These are phyloP conservation scores for Taphrina confusa DNA, from an alignment of 1,139 yeast genomes.

Conservation along the genomic window DNA sequence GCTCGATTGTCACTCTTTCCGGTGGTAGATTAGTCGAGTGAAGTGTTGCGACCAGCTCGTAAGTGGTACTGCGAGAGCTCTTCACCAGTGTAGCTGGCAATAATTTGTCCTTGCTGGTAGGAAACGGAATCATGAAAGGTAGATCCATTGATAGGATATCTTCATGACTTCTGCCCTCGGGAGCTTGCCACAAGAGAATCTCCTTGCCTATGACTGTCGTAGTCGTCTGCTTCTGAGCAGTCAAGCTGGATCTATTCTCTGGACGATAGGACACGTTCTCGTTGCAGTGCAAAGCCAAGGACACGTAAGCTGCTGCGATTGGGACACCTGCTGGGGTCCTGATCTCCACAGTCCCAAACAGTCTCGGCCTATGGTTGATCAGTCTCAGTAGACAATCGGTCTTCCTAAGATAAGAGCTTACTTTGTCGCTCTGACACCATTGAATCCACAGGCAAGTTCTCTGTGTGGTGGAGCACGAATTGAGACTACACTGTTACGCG, in stretches of 20 bases:
- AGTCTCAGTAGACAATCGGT: not conserved
- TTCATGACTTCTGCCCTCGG: conserved; percentile 17
- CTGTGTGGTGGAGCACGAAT: conserved; percentile 33
- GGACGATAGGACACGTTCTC: conserved; percentile 27
- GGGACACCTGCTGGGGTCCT: conserved; percentile 27
- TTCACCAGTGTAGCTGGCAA: conserved; percentile 27
- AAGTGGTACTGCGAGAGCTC: conserved; percentile 25
- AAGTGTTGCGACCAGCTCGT: conserved; percentile 35
- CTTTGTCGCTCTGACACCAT: conserved; percentile 32
- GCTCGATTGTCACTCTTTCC: conserved; percentile 26
- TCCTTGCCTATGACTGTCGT: conserved; percentile 32
- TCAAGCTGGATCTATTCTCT: conserved; percentile 12
- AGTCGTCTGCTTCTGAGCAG: conserved; percentile 20
- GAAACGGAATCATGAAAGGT: conserved; percentile 30
- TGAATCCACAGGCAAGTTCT: conserved; percentile 32
- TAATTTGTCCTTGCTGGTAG: conserved; percentile 3
- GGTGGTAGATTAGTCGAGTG: conserved; percentile 8
- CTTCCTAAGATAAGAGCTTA: not conserved
- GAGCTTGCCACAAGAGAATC: conserved; percentile 30
- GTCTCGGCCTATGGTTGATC: conserved; percentile 13
- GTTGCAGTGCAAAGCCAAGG: conserved; percentile 23
- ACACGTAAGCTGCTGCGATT: conserved; percentile 18
- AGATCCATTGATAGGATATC: conserved; percentile 27
- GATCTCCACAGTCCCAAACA: conserved; percentile 27
- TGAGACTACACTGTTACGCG: conserved; percentile 20